Percentiles rank a stretch among this genome's conserved stretches.
These are phyloP conservation scores for Bertia moriformis DNA, from an alignment of 2,329 filamentous ascomycete species.

Conservation along the genomic window DNA sequence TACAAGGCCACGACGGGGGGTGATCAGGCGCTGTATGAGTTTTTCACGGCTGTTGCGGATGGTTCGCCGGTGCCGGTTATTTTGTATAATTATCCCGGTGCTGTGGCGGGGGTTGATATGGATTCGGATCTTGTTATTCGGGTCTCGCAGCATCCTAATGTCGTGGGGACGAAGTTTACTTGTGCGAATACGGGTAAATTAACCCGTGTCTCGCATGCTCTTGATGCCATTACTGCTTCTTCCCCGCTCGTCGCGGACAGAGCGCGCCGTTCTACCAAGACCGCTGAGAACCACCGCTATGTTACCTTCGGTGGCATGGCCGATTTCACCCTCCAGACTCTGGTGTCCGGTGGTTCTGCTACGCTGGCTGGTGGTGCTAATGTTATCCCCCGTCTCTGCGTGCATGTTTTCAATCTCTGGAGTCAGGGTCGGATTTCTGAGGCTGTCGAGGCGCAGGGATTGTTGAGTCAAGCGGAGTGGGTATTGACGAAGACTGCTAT, in stretches of 20 bases:
- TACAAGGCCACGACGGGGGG: slow-evolving; percentile 60
- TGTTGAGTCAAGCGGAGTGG: slow-evolving; percentile 71
- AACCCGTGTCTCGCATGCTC: slow-evolving; percentile 62
- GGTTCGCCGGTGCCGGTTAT: slow-evolving; percentile 63
- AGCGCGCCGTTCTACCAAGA: not conserved
- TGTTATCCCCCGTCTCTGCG: slow-evolving; percentile 69
- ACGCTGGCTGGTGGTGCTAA: slow-evolving; percentile 80
- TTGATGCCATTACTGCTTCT: slow-evolving; percentile 54
- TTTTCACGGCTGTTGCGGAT: slow-evolving; percentile 64
- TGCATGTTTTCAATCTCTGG: slow-evolving; percentile 66
- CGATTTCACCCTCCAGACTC: slow-evolving; percentile 74
- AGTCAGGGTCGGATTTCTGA: slow-evolving; percentile 59
- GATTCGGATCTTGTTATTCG: slow-evolving; percentile 75
- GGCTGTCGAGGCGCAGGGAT: slow-evolving; percentile 60
- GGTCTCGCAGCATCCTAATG: slow-evolving; percentile 67
- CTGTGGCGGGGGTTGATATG: slow-evolving; percentile 76
- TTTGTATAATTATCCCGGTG: slow-evolving; percentile 83
- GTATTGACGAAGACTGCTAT: slow-evolving; percentile 69
- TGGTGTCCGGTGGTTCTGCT: slow-evolving; percentile 64
- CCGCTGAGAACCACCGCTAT: slow-evolving; percentile 44
- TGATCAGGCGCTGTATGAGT: slow-evolving; percentile 58
- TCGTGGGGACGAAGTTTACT: slow-evolving; percentile 81
- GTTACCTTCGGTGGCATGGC: slow-evolving; percentile 80
- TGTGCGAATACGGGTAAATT: slow-evolving; percentile 83
- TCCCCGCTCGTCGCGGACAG: slow-evolving; percentile 6